Evolutionary conservation across 2,329 filamentous ascomycete species (phyloP), one percentile per base, ranked within the genome.

Genomic region (Neofusicoccum laricinum): DNA sequence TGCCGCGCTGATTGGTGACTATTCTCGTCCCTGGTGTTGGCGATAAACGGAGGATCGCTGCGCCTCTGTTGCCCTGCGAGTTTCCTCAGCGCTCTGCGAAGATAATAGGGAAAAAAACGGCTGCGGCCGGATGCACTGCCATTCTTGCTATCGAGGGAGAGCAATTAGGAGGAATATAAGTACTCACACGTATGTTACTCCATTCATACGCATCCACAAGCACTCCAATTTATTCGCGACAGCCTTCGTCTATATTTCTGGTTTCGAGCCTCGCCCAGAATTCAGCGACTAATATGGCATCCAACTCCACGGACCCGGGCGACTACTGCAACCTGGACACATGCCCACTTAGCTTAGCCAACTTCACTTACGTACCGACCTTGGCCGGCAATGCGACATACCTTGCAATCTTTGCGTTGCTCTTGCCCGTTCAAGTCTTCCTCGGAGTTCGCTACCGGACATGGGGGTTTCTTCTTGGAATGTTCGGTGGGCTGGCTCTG

Each of bases 281-380:
- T 50, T 40, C 19, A 25, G 4, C 17, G 17, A 15, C 19, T 11
- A 21, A 38, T 17, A 58, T 58, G 53, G 14, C 55, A 12, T 17
- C 40, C 57, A 61, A 61, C 19, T 36, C n/a, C 25, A 61, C 57
- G 4, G n/a, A 43, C 19, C 61, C 61, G 14, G 15, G 14, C 36
- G 46, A 51, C 17, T 51, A 63, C 61, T 63, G 61, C 61, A 71
- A 14, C 1, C 67, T 78, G n/a, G 75, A 77, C 53, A 73, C 71
- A 38, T 85, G 83, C 65, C 76, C 81, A 0, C 76, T 85, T 17
- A 72, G 80, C 61, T 76, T 74, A 1, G 83, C 81, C 1, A 78
- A 81, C 15, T 84, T 86, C 67, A 80, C 82, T 30, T 88, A 87
- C 72, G 77, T 81, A 38, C 85, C 85, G 0, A 79, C 74, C 41